Percentiles rank a stretch among this genome's conserved stretches.
phyloP scores from a whole-genome alignment of 495 filamentous ascomycete genomes.

The Aspergillus bertholletiae region DNA sequence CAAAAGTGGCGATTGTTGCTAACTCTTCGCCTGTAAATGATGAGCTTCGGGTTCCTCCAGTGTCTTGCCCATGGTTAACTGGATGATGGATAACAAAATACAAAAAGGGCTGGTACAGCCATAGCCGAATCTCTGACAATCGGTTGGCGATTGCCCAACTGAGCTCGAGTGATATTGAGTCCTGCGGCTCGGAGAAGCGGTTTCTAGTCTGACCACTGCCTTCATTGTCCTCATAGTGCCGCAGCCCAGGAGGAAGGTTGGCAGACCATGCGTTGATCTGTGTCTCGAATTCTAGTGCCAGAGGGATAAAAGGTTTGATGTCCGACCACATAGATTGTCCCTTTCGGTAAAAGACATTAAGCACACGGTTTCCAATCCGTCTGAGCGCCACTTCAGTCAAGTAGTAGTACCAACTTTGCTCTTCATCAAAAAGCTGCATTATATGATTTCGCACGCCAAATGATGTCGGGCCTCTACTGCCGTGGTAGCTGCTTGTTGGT shows the following conservation, averaged over 20 bases:
- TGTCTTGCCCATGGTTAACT: not conserved
- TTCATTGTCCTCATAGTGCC: not conserved
- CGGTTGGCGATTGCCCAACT: constrained; percentile 11
- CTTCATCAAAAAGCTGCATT: constrained; percentile 2
- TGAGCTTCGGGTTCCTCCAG: not conserved
- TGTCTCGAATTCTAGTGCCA: constrained; percentile 7
- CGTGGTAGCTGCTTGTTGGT: not conserved
- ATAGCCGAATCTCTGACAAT: constrained; percentile 5
- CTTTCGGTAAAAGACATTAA: constrained; percentile 9
- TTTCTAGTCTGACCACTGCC: not conserved
- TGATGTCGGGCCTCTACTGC: not conserved
- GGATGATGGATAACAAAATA: constrained; percentile 1
- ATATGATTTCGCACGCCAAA: not conserved
- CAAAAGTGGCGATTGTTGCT: not conserved
- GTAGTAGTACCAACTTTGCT: constrained; percentile 32
- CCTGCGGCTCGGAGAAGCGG: not conserved
- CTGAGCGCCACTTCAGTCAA: constrained; percentile 31
- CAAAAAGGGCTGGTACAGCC: constrained; percentile 11
- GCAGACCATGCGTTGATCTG: constrained; percentile 6
- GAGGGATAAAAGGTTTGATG: constrained; percentile 7
- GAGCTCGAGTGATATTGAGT: constrained; percentile 4
- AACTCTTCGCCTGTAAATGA: not conserved
- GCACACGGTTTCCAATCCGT: constrained; percentile 13
- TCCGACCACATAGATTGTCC: constrained; percentile 1
- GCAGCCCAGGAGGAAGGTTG: constrained; percentile 9